Evolutionary conservation across 1,139 yeast species (phyloP), one percentile per base, ranked within the genome.

Genomic region (Pneumocystis wakefieldiae): DNA sequence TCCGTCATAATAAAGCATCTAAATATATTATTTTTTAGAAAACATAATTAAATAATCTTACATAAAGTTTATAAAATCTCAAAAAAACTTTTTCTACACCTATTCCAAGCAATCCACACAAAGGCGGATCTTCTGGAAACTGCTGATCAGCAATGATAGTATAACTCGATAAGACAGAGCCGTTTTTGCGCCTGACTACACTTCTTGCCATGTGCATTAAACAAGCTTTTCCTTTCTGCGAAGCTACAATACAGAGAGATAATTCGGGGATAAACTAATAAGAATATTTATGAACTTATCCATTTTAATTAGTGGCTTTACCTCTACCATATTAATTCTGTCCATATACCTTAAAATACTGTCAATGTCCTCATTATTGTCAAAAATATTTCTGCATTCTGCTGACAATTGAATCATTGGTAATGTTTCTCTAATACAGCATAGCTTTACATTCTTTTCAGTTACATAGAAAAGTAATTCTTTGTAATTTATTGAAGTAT

Each of bases 181-280:
- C 55, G 24, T 48, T 32, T 10, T 19, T 19, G 12, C 55, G 24
- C 24, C 24, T 15, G n/a, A 48, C 28, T 5, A 48, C 55, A 19
- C 61, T 42, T 39, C 57, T 61, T 83, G 8, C 76, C 80, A 1
- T 75, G 92, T 69, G 86, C 83, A 66, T 69, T 81, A 35, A 88
- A 89, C 0, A 61, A 84, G 1, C 76, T 83, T n/a, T 83, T 82
- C 66, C 81, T 83, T 83, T 72, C 84, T 6, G 74, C 85, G 63
- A 70, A 72, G 42, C 80, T 84, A 82, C 76, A 74, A 1, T 66
- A 83, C 14, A 74, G 79, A 12, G 75, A 74, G 61, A 69, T 66
- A 62, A 78, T 84, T 66, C 77, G 78, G 70, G 72, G 85, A 65
- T 85, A 84, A 70, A 92, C 86, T 72, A 29, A 24, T 12, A 48